These are phyloP conservation scores for Verticillium nubilum DNA, from an alignment of 2,329 filamentous ascomycete species.

Conservation along the genomic window DNA sequence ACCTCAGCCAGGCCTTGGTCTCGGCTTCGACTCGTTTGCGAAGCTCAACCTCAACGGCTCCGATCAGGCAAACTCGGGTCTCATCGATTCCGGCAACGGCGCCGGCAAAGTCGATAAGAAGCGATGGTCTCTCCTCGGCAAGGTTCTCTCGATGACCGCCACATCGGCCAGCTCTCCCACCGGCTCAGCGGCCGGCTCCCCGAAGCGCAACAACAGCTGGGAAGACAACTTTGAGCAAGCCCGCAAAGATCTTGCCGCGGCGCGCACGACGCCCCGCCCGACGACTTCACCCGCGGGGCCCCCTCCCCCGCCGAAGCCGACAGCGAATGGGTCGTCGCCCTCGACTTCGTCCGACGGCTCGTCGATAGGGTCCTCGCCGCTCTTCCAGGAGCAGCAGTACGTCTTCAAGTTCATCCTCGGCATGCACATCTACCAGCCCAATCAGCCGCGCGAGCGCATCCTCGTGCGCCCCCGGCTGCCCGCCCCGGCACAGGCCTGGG, in stretches of 20 bases:
- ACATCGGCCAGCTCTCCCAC: constrained; percentile 19
- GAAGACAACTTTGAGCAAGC: constrained; percentile 44
- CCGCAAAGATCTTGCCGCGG: constrained; percentile 43
- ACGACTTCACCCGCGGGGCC: constrained; percentile 14
- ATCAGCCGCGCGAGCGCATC: constrained; percentile 54
- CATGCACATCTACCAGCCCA: constrained; percentile 49
- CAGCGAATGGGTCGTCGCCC: constrained; percentile 12
- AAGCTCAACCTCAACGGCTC: constrained; percentile 11
- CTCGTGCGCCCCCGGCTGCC: constrained; percentile 65
- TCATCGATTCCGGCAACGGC: constrained; percentile 5
- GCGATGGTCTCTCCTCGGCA: constrained; percentile 59
- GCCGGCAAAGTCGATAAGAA: constrained; percentile 40
- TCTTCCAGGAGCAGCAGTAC: constrained; percentile 52
- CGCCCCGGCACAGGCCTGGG: constrained; percentile 59
- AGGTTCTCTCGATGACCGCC: constrained; percentile 42
- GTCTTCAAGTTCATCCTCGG: constrained; percentile 72
- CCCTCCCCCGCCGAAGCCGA: constrained; percentile 30
- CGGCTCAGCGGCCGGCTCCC: constrained; percentile 5
- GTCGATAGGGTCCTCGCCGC: constrained; percentile 49
- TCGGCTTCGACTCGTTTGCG: constrained; percentile 44
- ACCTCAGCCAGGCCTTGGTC: constrained; percentile 40
- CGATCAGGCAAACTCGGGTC: constrained; percentile 2
- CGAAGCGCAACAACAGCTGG: constrained; percentile 18
- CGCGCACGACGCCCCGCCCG: constrained; percentile 2
- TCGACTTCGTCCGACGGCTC: constrained; percentile 42